Conservation (phyloP, 352 stramenopile genomes). For the Peronospora belbahrii region DNA sequence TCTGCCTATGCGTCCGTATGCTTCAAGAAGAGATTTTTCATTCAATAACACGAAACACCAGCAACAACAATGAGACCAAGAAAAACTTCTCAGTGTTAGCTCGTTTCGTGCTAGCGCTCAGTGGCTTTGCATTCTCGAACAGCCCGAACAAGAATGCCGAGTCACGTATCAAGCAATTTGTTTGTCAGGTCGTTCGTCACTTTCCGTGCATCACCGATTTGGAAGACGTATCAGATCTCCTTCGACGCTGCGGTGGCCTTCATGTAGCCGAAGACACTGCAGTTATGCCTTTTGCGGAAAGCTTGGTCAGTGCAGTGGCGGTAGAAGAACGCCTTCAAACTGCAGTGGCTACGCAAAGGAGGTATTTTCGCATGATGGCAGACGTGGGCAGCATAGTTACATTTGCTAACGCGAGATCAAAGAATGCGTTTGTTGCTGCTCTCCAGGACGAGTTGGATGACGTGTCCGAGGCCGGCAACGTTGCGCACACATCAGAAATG, state of each 20-base stretch:
- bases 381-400: constrained; percentile 45
- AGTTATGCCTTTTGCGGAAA: constrained; percentile 10
- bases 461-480: neutral
- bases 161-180: constrained; percentile 25
- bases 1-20: constrained; percentile 32
- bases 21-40: constrained; percentile 52
- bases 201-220: constrained; percentile 24
- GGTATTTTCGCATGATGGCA: constrained; percentile 38
- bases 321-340: constrained; percentile 19
- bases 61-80: neutral
- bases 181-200: constrained; percentile 23
- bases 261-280: neutral
- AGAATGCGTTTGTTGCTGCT: constrained; percentile 26
- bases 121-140: constrained; percentile 26
- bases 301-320: constrained; percentile 9
- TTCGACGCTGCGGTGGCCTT: constrained; percentile 12
- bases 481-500: constrained; percentile 1
- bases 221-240: constrained; percentile 12
- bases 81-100: constrained; percentile 27
- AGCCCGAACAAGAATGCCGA: constrained; percentile 11
- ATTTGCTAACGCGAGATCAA: constrained; percentile 27
- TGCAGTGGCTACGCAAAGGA: constrained; percentile 31
- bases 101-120: constrained; percentile 28
- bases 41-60: constrained; percentile 4
- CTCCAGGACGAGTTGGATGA: constrained; percentile 25